Conservation (phyloP, 164 flowering plant species). For the Hamamelis virginiana region DNA sequence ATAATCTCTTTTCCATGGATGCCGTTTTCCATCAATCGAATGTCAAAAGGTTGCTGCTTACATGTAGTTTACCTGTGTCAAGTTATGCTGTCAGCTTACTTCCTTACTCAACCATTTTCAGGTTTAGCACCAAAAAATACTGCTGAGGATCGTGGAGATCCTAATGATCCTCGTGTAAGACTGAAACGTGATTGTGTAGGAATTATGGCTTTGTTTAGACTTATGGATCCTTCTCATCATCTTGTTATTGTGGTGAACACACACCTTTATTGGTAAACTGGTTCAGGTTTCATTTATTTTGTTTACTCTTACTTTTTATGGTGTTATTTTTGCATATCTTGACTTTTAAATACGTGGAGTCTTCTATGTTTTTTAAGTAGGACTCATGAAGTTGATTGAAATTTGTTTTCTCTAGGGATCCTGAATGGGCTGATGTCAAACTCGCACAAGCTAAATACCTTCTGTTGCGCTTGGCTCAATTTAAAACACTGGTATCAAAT, state of each 20-base stretch:
- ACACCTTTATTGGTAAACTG: constrained; percentile 82
- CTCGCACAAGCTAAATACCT: constrained; percentile 93
- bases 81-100: constrained; percentile 4
- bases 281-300: background rate
- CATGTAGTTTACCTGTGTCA: background rate
- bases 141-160: constrained; percentile 57
- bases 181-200: constrained; percentile 96
- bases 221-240: constrained; percentile 50
- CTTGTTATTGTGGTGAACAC: constrained; percentile 82
- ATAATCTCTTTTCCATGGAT: too few species aligned
- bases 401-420: constrained; percentile 61
- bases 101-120: constrained; percentile 25
- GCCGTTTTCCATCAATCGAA: background rate
- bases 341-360: background rate
- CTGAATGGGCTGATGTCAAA: constrained; percentile 95
- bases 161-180: constrained; percentile 81
- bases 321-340: background rate
- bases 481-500: constrained; percentile 49
- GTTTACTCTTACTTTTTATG: constrained; percentile 1
- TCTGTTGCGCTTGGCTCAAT: constrained; percentile 58
- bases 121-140: constrained; percentile 25
- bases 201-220: constrained; percentile 79
- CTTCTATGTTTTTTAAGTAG: background rate
- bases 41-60: background rate
- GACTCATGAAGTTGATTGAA: background rate